phyloP scores from a whole-genome alignment of 2,329 filamentous ascomycete species.

The Ceratocystis albifundus region DNA sequence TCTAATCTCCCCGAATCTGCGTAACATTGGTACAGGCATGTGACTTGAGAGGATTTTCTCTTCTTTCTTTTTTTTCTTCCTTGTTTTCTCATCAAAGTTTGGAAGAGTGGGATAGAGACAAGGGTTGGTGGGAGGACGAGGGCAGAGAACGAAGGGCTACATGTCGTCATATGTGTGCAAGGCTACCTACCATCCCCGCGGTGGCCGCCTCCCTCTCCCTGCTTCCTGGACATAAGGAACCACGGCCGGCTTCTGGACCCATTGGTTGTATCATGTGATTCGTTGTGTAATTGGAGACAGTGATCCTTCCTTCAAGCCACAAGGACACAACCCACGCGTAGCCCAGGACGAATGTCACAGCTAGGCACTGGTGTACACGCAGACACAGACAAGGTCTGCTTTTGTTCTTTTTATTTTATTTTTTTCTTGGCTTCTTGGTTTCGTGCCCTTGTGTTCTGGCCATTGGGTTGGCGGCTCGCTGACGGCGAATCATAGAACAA shows the following conservation, averaged over 20 bases:
- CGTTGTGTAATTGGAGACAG: background rate
- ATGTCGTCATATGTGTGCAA: background rate
- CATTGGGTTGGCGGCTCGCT: background rate
- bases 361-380: no score
- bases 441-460: background rate
- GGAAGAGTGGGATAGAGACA: background rate
- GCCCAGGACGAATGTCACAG: background rate
- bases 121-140: background rate
- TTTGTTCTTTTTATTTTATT: background rate
- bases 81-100: background rate
- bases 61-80: background rate
- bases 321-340: background rate
- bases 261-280: slow-evolving; percentile 2
- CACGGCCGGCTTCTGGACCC: no score
- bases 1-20: background rate
- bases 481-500: background rate
- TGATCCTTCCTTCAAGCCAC: background rate
- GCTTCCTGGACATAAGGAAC: no score
- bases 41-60: slow-evolving; percentile 6
- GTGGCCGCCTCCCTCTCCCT: no score
- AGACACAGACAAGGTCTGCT: background rate
- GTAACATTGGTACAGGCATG: background rate
- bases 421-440: no score
- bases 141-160: no score
- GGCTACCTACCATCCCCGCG: background rate